Evolutionary conservation across 192 early-diverging fungal genomes (phyloP).

Genomic region (Kappamyces sp.): DNA sequence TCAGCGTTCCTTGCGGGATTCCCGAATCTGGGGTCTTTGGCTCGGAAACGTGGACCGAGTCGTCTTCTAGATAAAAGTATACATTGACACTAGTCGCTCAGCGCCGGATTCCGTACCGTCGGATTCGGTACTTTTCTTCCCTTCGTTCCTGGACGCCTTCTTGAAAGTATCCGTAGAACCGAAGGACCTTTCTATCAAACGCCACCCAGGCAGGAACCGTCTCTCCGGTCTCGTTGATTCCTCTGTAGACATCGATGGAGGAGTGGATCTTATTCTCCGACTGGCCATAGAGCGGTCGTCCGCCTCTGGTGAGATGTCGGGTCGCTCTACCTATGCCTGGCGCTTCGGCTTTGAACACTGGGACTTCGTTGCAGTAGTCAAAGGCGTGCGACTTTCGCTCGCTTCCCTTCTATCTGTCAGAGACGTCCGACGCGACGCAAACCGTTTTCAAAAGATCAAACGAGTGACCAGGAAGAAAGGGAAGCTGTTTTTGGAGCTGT

Average conservation of each 20-base stretch:
- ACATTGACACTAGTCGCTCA: constrained; percentile 42
- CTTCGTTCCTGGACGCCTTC: constrained; percentile 51
- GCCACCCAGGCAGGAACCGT: constrained; percentile 55
- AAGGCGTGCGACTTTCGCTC: constrained; percentile 57
- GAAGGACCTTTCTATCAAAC: constrained; percentile 53
- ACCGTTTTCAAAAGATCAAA: constrained; percentile 39
- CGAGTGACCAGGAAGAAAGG: constrained; percentile 44
- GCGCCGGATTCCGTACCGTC: constrained; percentile 29
- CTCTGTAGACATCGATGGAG: constrained; percentile 47
- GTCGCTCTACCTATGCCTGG: constrained; percentile 44
- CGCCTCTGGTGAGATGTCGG: constrained; percentile 26
- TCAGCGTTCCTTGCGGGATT: constrained; percentile 58
- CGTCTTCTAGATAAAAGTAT: constrained; percentile 59
- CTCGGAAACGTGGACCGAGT: constrained; percentile 58
- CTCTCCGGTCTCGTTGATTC: constrained; percentile 25
- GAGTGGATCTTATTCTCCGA: constrained; percentile 40
- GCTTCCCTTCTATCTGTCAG: constrained; percentile 25
- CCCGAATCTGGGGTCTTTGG: constrained; percentile 51
- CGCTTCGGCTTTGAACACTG: constrained; percentile 41
- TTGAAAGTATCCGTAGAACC: constrained; percentile 62
- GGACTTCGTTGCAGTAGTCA: constrained; percentile 49
- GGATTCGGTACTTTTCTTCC: constrained; percentile 55
- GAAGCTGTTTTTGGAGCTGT: constrained; percentile 34
- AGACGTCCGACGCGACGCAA: background rate
- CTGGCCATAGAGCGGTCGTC: constrained; percentile 38